phyloP scores from a whole-genome alignment of 1,139 yeast species.

The Zygosaccharomyces sapae region DNA sequence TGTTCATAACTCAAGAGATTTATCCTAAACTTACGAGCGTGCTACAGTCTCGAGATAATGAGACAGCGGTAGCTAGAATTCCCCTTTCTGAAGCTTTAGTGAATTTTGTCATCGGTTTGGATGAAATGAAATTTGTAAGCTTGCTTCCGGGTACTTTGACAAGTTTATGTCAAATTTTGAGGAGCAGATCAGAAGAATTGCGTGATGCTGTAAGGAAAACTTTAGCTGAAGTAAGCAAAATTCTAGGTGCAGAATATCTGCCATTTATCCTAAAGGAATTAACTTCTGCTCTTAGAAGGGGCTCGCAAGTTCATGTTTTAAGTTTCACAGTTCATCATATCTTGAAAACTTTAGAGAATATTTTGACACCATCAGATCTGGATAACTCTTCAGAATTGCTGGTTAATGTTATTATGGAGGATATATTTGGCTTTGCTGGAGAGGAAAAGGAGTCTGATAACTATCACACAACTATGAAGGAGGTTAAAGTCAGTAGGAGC shows the following conservation, averaged over 20 bases:
- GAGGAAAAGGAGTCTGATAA: conserved; percentile 95
- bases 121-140: conserved; percentile 50
- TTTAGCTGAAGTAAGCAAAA: conserved; percentile 57
- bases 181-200: conserved; percentile 81
- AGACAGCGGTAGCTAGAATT: conserved; percentile 69
- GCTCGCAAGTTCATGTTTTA: conserved; percentile 90
- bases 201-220: conserved; percentile 84
- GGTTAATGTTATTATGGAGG: conserved; percentile 81
- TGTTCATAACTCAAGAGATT: conserved; percentile 53
- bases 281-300: conserved; percentile 73
- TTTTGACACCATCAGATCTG: conserved; percentile 63
- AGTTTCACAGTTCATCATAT: conserved; percentile 81
- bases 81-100: conserved; percentile 81
- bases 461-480: conserved; percentile 80
- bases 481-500: conserved; percentile 85
- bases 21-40: conserved; percentile 60
- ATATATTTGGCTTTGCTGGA: conserved; percentile 87
- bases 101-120: conserved; percentile 61
- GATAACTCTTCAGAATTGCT: conserved; percentile 63
- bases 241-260: conserved; percentile 71
- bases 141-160: conserved; percentile 81
- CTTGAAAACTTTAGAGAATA: conserved; percentile 49
- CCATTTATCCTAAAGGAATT: conserved; percentile 73
- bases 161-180: conserved; percentile 77
- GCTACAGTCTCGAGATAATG: conserved; percentile 64